Base-by-base conservation (phyloP, 345 rosid species). In the Euphorbia peplus region DNA sequence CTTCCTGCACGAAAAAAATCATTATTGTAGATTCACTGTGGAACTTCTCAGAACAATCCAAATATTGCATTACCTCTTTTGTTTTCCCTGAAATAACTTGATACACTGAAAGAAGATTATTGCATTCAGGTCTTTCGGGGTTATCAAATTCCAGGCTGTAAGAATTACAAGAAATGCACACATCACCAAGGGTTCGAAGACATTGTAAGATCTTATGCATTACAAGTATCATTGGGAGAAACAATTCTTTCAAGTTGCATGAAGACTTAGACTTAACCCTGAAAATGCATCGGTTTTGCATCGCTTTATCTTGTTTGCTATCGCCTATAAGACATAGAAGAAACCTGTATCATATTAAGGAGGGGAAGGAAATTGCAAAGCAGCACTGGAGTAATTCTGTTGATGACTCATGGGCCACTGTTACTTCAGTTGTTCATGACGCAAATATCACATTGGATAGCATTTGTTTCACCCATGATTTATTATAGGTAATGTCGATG, bases 111-210 rank as follows among this genome's bases (percentile, higher is more conserved):
- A 93, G 96, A 80, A 93, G 97, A 76, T 90, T 93, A 80, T 71
- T 82, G 87, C 97, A 93, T 82, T 93, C 97, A 50, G 95, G 97
- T 76, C 96, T 87, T 78, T 89, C 97, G 63, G 89, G 95, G 74
- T 88, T 91, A 68, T 86, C 98, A 78, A 91, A 90, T 74, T 91
- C 95, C 73, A 91, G 58, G 76, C 97, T 93, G 86, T 73, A 58
- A 58, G 19, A 62, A 35, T 46, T 70, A 53, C 69, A 46, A 72
- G 64, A 66, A 72, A 70, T 50, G 63, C 60, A 67, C 57, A 60
- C 37, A 6, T 28, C 19, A 0, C 32, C n/a, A n/a, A n/a, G n/a
- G n/a, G n/a, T n/a, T n/a, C n/a, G 53, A 39, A 29, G 28, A 54
- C 28, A 54, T 63, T 32, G 35, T 35, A 16, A 56, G 66, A 71